Conservation (phyloP, 495 filamentous ascomycete genomes). For the Trichocladium antarcticum region DNA sequence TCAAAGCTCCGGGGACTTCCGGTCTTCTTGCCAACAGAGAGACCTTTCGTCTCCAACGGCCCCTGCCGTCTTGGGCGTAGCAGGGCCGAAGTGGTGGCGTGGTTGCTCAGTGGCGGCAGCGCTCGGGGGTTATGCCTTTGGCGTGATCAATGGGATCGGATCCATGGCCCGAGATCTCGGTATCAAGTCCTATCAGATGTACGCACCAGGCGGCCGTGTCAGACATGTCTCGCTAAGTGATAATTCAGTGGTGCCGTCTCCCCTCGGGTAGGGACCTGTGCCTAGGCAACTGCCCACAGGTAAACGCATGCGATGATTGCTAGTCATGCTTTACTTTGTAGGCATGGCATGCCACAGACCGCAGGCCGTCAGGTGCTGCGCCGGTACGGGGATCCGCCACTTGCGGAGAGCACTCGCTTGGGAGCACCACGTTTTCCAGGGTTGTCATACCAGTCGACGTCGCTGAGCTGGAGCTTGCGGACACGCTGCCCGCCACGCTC, state of each 20-base stretch:
- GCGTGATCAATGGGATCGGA: background rate
- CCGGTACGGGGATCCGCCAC: background rate
- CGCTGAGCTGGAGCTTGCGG: slow-evolving; percentile 85
- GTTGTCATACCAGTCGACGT: slow-evolving; percentile 83
- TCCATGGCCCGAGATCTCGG: background rate
- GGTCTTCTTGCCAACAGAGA: background rate
- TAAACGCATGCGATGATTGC: slow-evolving; percentile 2
- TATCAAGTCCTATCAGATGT: slow-evolving; percentile 14
- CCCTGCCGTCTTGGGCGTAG: too few relatives aligned
- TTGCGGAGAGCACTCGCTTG: background rate
- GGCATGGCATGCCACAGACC: background rate
- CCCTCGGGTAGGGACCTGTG: background rate
- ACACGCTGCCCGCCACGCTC: slow-evolving; percentile 67
- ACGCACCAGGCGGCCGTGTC: background rate
- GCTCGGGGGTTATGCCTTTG: background rate
- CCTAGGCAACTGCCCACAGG: background rate
- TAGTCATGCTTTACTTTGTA: slow-evolving; percentile 3
- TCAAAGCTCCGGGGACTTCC: too few relatives aligned
- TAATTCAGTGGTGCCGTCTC: background rate
- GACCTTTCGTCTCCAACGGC: background rate
- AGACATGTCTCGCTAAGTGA: slow-evolving; percentile 1
- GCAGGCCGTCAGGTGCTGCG: background rate
- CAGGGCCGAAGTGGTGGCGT: background rate
- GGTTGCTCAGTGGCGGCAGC: background rate
- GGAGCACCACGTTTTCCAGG: background rate